A percentile compares a stretch with the other conserved stretches of the same genome.
Evolutionary conservation across 352 stramenopile genomes (phyloP).

Genomic region (Phytophthora pluvialis): DNA sequence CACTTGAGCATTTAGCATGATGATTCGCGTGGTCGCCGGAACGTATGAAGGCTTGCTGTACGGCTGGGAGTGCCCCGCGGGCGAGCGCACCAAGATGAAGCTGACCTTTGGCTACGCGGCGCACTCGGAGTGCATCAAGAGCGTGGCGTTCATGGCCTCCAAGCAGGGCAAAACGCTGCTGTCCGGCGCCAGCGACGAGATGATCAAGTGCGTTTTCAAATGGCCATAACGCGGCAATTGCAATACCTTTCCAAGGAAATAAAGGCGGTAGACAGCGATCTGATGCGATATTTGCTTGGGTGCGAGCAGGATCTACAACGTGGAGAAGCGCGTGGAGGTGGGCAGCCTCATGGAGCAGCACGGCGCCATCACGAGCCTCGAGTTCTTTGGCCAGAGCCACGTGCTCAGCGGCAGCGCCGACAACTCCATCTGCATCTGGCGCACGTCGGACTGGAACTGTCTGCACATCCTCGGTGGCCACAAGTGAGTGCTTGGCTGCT

Average conservation of each 20-base stretch:
- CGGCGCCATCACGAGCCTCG: constrained; percentile 84
- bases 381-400: constrained; percentile 89
- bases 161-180: constrained; percentile 86
- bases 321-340: constrained; percentile 88
- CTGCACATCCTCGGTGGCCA: constrained; percentile 89
- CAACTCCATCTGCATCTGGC: constrained; percentile 92
- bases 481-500: constrained; percentile 53
- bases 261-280: not conserved
- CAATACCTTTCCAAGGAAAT: not conserved
- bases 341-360: constrained; percentile 89
- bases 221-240: not conserved
- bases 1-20: constrained; percentile 21
- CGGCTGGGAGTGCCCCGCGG: constrained; percentile 72
- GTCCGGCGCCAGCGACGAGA: constrained; percentile 85
- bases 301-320: constrained; percentile 82
- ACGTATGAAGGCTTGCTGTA: constrained; percentile 90
- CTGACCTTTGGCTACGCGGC: constrained; percentile 86
- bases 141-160: constrained; percentile 78
- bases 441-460: constrained; percentile 90
- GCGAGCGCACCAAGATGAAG: constrained; percentile 67
- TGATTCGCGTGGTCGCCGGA: constrained; percentile 83
- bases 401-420: constrained; percentile 88
- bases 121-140: constrained; percentile 89
- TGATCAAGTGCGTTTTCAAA: constrained; percentile 75
- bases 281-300: constrained; percentile 3